These are phyloP conservation scores for Apiospora pterosperma DNA, from an alignment of 2,329 filamentous ascomycete genomes.

Conservation along the genomic window DNA sequence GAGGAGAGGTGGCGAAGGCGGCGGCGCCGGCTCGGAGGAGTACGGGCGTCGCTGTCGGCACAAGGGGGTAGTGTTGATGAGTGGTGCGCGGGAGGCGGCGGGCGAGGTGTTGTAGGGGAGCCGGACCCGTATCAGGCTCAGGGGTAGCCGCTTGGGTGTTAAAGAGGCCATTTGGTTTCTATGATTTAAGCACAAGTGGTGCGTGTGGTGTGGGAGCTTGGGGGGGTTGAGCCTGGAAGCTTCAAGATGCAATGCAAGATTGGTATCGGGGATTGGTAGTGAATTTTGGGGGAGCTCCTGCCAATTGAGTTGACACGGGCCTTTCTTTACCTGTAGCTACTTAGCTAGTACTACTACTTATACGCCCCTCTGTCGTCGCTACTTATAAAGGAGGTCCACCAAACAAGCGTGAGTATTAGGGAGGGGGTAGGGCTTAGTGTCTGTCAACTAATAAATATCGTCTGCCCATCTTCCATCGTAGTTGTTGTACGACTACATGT, in stretches of 20 bases:
- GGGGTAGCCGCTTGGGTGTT: constrained; percentile 18
- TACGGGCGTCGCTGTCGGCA: constrained; percentile 14
- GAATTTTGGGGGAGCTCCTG: not conserved
- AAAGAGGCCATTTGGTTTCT: constrained; percentile 18
- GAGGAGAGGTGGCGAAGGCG: constrained; percentile 41
- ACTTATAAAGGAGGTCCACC: not conserved
- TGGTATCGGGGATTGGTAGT: too few relatives aligned
- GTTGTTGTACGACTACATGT: not conserved
- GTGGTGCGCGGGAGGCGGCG: not conserved
- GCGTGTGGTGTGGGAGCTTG: not conserved
- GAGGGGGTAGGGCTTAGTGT: not conserved
- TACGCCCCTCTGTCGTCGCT: not conserved
- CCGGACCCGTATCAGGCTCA: constrained; percentile 19
- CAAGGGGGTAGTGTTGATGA: constrained; percentile 6
- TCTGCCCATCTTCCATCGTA: not conserved
- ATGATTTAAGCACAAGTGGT: not conserved
- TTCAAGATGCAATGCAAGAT: not conserved
- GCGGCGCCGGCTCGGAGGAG: constrained; percentile 29
- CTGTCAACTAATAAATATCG: not conserved
- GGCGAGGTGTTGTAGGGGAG: constrained; percentile 3
- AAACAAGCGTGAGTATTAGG: not conserved
- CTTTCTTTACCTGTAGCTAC: not conserved
- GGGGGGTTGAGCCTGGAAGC: not conserved
- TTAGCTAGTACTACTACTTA: too few relatives aligned
- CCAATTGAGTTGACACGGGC: not conserved